Evolutionary conservation across 371 early-diverging fungal genomes (phyloP).

Genomic region (Actinomortierella wolfii): DNA sequence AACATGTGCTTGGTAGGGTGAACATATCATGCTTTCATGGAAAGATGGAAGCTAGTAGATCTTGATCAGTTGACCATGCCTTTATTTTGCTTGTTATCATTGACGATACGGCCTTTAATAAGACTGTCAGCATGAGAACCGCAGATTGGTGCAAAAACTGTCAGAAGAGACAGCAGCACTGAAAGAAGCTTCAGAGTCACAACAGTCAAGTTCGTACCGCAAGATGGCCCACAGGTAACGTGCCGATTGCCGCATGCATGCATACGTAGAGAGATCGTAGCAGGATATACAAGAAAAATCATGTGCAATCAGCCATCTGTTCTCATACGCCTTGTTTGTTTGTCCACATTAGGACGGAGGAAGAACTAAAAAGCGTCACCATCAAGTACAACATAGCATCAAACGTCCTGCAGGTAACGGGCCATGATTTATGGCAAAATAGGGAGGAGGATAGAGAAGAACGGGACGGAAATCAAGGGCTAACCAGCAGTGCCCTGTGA

Average conservation of each 20-base stretch:
- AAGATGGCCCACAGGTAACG: slow-evolving; percentile 14
- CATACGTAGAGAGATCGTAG: too few species aligned
- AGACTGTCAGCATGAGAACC: slow-evolving; percentile 37
- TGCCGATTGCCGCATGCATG: too few species aligned
- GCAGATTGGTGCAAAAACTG: slow-evolving; percentile 13
- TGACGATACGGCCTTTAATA: background rate
- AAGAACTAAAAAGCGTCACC: slow-evolving; percentile 21
- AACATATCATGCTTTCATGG: background rate
- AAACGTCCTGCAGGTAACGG: slow-evolving; percentile 36
- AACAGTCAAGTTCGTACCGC: slow-evolving; percentile 9
- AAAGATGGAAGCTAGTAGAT: background rate
- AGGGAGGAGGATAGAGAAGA: background rate
- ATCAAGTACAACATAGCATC: slow-evolving; percentile 35
- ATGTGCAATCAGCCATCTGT: background rate
- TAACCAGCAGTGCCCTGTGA: too few species aligned
- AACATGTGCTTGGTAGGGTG: slow-evolving; percentile 23
- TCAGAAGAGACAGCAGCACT: slow-evolving; percentile 15
- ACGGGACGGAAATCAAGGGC: slow-evolving; percentile 1
- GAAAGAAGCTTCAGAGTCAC: slow-evolving; percentile 14
- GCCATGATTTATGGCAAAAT: slow-evolving; percentile 2
- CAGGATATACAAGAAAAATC: background rate
- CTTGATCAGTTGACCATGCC: too few species aligned
- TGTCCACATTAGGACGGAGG: slow-evolving; percentile 18
- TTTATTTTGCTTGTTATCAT: background rate
- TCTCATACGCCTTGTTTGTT: background rate